A percentile compares a stretch with the other conserved stretches of the same genome.
Evolutionary conservation across 2,329 filamentous ascomycete genomes (phyloP).

Genomic region (Colletotrichum sp.): DNA sequence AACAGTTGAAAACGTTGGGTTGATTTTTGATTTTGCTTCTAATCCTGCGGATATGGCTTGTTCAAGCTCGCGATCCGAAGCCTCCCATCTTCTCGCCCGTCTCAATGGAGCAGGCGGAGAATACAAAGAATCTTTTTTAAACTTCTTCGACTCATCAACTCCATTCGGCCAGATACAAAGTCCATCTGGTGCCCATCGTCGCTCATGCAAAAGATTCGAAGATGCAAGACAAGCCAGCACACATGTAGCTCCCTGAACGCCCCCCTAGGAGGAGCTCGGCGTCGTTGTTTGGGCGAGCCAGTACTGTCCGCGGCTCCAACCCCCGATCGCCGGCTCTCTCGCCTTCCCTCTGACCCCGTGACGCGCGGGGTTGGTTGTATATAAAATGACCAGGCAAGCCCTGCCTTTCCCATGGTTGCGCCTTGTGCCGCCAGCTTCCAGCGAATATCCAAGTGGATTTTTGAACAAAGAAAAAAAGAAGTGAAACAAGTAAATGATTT

Average conservation of each 20-base stretch:
- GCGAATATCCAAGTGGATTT: constrained; percentile 2
- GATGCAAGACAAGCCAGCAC: constrained; percentile 14
- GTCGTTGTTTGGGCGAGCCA: neutral
- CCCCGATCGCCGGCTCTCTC: neutral
- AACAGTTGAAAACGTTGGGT: neutral
- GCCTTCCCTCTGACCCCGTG: neutral
- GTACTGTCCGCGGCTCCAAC: neutral
- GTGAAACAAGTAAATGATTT: neutral
- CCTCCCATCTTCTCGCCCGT: neutral
- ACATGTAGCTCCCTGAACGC: constrained; percentile 22
- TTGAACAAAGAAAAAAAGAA: neutral
- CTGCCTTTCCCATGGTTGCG: constrained; percentile 18
- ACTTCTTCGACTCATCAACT: constrained; percentile 16
- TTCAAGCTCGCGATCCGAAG: constrained; percentile 8
- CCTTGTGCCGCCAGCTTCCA: constrained; percentile 1
- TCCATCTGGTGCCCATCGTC: constrained; percentile 16
- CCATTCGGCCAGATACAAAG: constrained; percentile 15
- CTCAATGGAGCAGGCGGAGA: neutral
- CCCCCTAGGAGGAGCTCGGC: constrained; percentile 5
- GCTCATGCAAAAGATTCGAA: constrained; percentile 23
- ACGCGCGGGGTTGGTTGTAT: neutral
- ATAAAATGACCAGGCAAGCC: constrained; percentile 16
- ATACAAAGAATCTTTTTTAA: neutral
- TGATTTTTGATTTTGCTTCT: constrained; percentile 7
- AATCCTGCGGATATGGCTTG: constrained; percentile 9